These are phyloP conservation scores for Polygonum aviculare DNA, from an alignment of 148 eudicot genomes.

Conservation along the genomic window DNA sequence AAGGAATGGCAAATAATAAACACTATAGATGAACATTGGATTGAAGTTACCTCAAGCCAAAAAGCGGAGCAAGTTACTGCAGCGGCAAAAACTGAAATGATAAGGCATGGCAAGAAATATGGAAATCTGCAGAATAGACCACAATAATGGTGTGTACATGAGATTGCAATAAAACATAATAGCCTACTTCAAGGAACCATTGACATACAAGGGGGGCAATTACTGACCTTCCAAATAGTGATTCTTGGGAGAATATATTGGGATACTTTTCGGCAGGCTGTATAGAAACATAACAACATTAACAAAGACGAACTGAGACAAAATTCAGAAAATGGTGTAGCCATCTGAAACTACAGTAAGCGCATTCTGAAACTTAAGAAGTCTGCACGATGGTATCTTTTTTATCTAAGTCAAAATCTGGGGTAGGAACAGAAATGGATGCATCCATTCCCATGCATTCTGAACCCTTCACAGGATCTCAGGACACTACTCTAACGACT, in stretches of 20 bases:
- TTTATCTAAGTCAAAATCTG: not conserved
- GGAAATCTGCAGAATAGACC: slow-evolving; percentile 60
- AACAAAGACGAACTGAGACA: not conserved
- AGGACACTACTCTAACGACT: not conserved
- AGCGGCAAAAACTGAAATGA: slow-evolving; percentile 47
- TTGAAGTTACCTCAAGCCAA: slow-evolving; percentile 72
- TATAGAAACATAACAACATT: not conserved
- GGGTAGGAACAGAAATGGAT: not conserved
- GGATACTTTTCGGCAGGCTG: slow-evolving; percentile 98
- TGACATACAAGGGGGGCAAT: not conserved
- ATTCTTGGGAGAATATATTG: slow-evolving; percentile 43
- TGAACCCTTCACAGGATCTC: not conserved
- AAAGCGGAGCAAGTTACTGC: slow-evolving; percentile 34
- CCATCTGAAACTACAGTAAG: not conserved
- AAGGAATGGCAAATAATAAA: not conserved
- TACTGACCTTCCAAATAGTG: slow-evolving; percentile 69
- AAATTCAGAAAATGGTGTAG: not conserved
- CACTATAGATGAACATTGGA: not conserved
- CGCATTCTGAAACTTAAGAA: too few relatives aligned
- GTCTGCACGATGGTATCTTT: too few relatives aligned
- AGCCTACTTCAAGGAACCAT: not conserved
- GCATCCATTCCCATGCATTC: not conserved
- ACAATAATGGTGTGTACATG: not conserved
- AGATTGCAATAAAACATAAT: not conserved
- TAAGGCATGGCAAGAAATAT: slow-evolving; percentile 79